Base-by-base conservation (phyloP, 345 rosid species). In the Acer saccharum region DNA sequence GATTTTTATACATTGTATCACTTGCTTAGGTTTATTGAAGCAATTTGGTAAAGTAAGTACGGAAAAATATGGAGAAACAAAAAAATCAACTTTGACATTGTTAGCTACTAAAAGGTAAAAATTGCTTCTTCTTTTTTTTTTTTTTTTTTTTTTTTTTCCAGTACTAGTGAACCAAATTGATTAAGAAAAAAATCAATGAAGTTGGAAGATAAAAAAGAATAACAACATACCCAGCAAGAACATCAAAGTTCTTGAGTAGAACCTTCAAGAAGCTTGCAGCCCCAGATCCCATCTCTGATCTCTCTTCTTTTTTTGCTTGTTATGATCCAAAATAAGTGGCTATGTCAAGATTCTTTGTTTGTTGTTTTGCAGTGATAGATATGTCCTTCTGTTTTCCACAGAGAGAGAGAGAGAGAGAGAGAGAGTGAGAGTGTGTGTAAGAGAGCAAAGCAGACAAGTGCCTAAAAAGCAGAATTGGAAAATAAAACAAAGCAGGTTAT, bases 151-250 rank as follows among this genome's bases (percentile, higher is more conserved):
- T 35, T 35, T 4, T 71, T 50, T 35, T 4, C 57, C 35, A n/a
- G 20, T 12, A 74, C 20, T 46, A 29, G 0, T 0, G 63, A 46
- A 43, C 63, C 61, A 58, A 74, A 23, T 58, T 14, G 75, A 69
- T 61, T 35, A 1, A 6, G n/a, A 60, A 60, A 60, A 18, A 21
- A n/a, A 60, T 20, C 39, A 35, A 46, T 16, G 62, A 71, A 67
- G 20, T 41, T 50, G 39, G 35, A n/a, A 21, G 17, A 41, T 1
- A 57, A 44, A 74, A 43, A 65, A 44, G 57, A 58, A 20, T 35
- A 2, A 21, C 11, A 60, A 58, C 75, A 46, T 81, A 93, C 98
- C 98, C 95, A 86, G 98, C 95, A 87, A 94, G 93, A 87, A 94
- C 92, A 82, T 94, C 98, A 48, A 92, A 89, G 90, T 92, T 94